Base-by-base conservation (phyloP, 2,329 filamentous ascomycete species). In the Leptodontidium sp. region DNA sequence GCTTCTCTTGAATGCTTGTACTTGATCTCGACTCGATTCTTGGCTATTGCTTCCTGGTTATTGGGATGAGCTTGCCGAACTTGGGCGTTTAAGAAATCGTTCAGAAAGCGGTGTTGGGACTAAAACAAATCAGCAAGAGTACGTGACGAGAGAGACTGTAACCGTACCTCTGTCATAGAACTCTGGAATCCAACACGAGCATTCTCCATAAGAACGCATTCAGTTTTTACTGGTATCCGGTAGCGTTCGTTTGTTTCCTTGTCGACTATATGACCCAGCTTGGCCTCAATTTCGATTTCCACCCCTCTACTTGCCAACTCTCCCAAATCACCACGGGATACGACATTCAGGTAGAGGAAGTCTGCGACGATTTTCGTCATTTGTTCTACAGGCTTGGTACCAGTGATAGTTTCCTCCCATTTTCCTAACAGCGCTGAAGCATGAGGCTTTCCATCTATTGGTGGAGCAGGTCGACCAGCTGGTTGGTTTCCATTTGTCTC, bases 251-350 rank as follows among this genome's bases (percentile, higher is more conserved):
- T 88, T 7, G 88, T 92, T 70, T 90, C 87, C 77, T 88, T 89
- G 78, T 93, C 90, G 67, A 95, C 87, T 15, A 98, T 85, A 32
- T 89, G 91, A 21, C 96, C 96, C 59, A 98, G 84, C 80, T 98
- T 98, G 11, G 94, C 96, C 81, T 99, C 96, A 65, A 99, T 92
- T 80, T 99, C 96, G 64, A 98, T 90, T 69, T 93, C 87, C 15
- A 94, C 90, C 7, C 88, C 89, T 17, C 87, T 85, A 63, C 86
- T 86, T 17, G 83, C 80, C 24, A 91, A 86, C 73, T 91, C 88
- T 40, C 85, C 85, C 47, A 90, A 84, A 72, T 92, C 88, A n/a
- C 86, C 84, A 70, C 89, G 88, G 63, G 85, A 83, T 7, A 96
- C 85, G 21, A 96, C 90, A 66, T 91, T 85, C 59, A 87, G 79